A percentile compares a stretch with the other conserved stretches of the same genome.
phyloP scores from a whole-genome alignment of 2,329 filamentous ascomycete genomes.

The Alternaria novae-zelandiae region DNA sequence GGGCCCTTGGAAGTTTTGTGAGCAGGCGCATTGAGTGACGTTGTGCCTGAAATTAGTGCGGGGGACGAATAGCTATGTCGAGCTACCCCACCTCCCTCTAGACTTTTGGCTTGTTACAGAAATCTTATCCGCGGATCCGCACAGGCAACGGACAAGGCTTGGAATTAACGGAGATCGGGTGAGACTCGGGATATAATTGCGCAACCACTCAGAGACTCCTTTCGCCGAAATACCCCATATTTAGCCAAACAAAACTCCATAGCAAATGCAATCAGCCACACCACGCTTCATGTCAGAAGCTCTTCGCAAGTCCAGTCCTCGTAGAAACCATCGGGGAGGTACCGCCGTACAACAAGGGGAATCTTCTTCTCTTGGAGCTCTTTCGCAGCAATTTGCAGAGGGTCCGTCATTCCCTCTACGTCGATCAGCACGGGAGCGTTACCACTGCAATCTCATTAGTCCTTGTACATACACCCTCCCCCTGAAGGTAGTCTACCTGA shows the following conservation, averaged over 20 bases:
- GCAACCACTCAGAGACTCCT: conserved; percentile 38
- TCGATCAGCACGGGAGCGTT: conserved; percentile 97
- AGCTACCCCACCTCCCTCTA: conserved; percentile 41
- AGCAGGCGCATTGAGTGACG: conserved; percentile 37
- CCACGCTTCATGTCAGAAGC: conserved; percentile 61
- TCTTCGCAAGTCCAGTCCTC: conserved; percentile 99
- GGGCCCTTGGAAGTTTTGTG: conserved; percentile 30
- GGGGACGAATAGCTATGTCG: conserved; percentile 34
- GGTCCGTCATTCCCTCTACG: conserved; percentile 96
- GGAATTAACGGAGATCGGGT: conserved; percentile 38
- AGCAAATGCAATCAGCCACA: conserved; percentile 39
- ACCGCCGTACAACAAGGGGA: conserved; percentile 90
- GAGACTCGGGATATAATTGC: conserved; percentile 42
- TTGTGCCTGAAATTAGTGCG: conserved; percentile 39
- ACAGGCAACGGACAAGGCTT: conserved; percentile 30
- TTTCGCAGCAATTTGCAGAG: conserved; percentile 95
- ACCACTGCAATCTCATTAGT: conserved; percentile 67
- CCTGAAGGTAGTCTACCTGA: conserved; percentile 69
- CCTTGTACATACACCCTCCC: background rate
- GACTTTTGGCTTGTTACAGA: conserved; percentile 28
- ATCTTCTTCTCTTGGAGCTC: conserved; percentile 99
- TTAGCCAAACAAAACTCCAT: conserved; percentile 41
- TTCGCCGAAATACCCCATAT: conserved; percentile 43
- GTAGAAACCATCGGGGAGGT: conserved; percentile 97
- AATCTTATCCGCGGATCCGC: conserved; percentile 45